These are phyloP conservation scores for Penicillium longicatenatum DNA, from an alignment of 495 filamentous ascomycete genomes.

Conservation along the genomic window DNA sequence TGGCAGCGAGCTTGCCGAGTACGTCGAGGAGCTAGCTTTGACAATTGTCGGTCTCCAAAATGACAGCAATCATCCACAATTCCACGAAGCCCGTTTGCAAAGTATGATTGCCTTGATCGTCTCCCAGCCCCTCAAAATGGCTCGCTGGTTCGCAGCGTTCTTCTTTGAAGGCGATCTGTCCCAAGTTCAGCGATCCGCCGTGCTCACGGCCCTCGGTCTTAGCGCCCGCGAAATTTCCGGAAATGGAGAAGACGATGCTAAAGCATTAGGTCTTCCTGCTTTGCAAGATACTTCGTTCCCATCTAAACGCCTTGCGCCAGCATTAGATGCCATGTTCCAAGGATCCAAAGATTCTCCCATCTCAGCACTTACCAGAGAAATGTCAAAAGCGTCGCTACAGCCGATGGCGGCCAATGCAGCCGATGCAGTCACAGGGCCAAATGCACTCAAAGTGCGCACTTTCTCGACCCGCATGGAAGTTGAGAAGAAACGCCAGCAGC, in stretches of 20 bases:
- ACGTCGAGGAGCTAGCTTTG: constrained; percentile 77
- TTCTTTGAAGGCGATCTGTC: constrained; percentile 94
- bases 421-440: constrained; percentile 74
- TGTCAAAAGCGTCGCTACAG: constrained; percentile 71
- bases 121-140: constrained; percentile 75
- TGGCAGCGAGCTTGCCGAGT: constrained; percentile 82
- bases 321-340: constrained; percentile 52
- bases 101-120: constrained; percentile 83
- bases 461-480: constrained; percentile 74
- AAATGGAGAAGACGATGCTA: constrained; percentile 64
- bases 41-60: constrained; percentile 79
- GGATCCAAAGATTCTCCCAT: constrained; percentile 53
- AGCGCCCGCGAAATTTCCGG: constrained; percentile 88
- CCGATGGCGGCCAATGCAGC: constrained; percentile 70
- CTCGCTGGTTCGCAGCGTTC: constrained; percentile 76
- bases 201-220: constrained; percentile 81
- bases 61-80: constrained; percentile 58
- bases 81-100: constrained; percentile 74
- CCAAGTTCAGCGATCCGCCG: constrained; percentile 73
- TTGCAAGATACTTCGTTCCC: constrained; percentile 61
- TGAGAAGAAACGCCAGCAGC: constrained; percentile 60
- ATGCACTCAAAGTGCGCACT: constrained; percentile 79
- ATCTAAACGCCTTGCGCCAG: constrained; percentile 67
- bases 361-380: constrained; percentile 57
- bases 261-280: constrained; percentile 37